These are phyloP conservation scores for Rutstroemia sp. DNA, from an alignment of 2,329 filamentous ascomycete species.

Conservation along the genomic window DNA sequence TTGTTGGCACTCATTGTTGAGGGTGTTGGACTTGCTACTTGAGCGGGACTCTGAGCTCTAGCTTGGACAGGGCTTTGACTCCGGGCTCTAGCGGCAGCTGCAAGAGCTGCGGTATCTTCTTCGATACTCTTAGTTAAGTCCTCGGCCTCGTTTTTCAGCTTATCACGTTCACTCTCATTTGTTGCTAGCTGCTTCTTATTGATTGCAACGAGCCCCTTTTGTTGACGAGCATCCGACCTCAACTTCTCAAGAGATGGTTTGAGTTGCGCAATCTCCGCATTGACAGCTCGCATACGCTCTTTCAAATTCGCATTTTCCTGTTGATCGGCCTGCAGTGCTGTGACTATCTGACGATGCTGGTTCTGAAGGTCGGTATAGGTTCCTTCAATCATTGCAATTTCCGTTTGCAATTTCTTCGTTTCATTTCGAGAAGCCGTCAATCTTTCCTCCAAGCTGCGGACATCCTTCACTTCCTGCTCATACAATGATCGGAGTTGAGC, in stretches of 20 bases:
- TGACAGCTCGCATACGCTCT: conserved; percentile 78
- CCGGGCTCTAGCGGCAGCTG: conserved; percentile 34
- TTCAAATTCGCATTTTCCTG: conserved; percentile 81
- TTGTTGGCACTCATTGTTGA: conserved; percentile 75
- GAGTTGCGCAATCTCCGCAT: conserved; percentile 73
- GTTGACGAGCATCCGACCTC: conserved; percentile 83
- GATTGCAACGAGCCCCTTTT: conserved; percentile 93
- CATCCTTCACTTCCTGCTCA: conserved; percentile 85
- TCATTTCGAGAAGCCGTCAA: conserved; percentile 69
- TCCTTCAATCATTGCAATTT: conserved; percentile 76
- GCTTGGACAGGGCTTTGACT: conserved; percentile 20
- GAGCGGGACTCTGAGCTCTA: conserved; percentile 30
- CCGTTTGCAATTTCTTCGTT: conserved; percentile 75
- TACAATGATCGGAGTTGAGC: conserved; percentile 82
- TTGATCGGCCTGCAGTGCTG: conserved; percentile 76
- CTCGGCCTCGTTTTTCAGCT: conserved; percentile 72
- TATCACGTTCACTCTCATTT: conserved; percentile 81
- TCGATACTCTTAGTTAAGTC: conserved; percentile 57
- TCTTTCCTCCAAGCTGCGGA: conserved; percentile 77
- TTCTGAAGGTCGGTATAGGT: conserved; percentile 72
- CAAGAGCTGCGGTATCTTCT: conserved; percentile 47
- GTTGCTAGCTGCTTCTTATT: conserved; percentile 96
- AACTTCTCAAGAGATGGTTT: conserved; percentile 92
- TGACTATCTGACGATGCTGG: conserved; percentile 70
- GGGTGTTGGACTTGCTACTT: conserved; percentile 61